Evolutionary conservation across 116 monocot species (phyloP).

Genomic region (Posidonia oceanica): DNA sequence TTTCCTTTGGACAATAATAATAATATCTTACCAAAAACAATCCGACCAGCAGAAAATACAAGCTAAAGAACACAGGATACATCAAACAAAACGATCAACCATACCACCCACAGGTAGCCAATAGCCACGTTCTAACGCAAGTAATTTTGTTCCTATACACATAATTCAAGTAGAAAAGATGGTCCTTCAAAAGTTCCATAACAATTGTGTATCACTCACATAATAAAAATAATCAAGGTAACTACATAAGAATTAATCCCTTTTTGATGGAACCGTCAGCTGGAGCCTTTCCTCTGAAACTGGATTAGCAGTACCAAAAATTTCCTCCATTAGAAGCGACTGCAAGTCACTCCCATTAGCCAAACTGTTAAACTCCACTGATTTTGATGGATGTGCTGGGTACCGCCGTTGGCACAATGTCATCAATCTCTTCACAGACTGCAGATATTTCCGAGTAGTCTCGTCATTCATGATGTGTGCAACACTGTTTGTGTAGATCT

Average conservation of each 20-base stretch:
- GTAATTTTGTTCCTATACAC: no score
- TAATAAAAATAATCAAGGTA: no score
- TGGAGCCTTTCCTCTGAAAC: slow-evolving; percentile 51
- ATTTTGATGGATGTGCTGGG: slow-evolving; percentile 79
- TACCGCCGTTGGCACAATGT: slow-evolving; percentile 86
- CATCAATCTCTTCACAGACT: slow-evolving; percentile 95
- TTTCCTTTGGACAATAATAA: no score
- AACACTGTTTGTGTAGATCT: slow-evolving; percentile 97
- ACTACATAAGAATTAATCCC: neutral
- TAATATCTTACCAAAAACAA: no score
- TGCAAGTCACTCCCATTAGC: slow-evolving; percentile 95
- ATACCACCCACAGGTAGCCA: no score
- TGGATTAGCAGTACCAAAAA: slow-evolving; percentile 6
- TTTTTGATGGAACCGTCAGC: slow-evolving; percentile 39
- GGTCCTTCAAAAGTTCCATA: no score
- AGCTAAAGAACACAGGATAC: no score
- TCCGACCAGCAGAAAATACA: no score
- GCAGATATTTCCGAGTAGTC: slow-evolving; percentile 92
- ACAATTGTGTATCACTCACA: no score
- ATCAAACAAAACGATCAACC: no score
- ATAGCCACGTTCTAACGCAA: no score
- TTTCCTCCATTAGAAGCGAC: slow-evolving; percentile 54
- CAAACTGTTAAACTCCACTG: slow-evolving; percentile 96
- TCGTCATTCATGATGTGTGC: slow-evolving; percentile 99
- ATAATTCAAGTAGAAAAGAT: no score